Evolutionary conservation across 345 rosid genomes (phyloP).

Genomic region (Citrus inodora): DNA sequence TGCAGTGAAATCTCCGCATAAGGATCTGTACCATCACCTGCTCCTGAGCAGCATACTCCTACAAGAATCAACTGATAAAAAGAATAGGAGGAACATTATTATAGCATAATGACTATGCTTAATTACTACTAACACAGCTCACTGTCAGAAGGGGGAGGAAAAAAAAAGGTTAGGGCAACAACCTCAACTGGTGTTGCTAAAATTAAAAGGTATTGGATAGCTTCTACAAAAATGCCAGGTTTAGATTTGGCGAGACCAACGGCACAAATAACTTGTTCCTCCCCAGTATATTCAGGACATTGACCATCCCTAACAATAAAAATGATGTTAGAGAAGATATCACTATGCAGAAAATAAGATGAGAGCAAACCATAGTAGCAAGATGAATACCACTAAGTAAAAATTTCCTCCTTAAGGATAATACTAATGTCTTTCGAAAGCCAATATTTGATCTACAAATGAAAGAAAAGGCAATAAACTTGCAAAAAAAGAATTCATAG

Average conservation of each 20-base stretch:
- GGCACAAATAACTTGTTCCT: constrained; percentile 93
- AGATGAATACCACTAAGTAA: neutral
- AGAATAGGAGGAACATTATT: constrained; percentile 19
- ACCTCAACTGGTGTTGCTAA: constrained; percentile 96
- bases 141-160: neutral
- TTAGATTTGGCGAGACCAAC: constrained; percentile 86
- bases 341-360: neutral
- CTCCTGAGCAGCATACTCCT: constrained; percentile 88
- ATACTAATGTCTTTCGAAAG: neutral
- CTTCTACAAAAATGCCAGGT: constrained; percentile 90
- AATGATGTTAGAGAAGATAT: constrained; percentile 19
- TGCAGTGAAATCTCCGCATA: constrained; percentile 89
- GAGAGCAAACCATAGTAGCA: neutral
- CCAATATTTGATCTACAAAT: neutral
- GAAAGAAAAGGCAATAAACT: neutral
- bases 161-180: neutral
- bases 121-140: neutral
- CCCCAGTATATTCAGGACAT: constrained; percentile 85
- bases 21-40: constrained; percentile 83
- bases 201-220: constrained; percentile 82
- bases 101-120: neutral
- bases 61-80: constrained; percentile 83
- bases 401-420: neutral
- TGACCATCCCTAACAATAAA: constrained; percentile 77
- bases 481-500: neutral